Evolutionary conservation across 441 rosid genomes (phyloP).

Genomic region (Bocquillonia castaneifolia): DNA sequence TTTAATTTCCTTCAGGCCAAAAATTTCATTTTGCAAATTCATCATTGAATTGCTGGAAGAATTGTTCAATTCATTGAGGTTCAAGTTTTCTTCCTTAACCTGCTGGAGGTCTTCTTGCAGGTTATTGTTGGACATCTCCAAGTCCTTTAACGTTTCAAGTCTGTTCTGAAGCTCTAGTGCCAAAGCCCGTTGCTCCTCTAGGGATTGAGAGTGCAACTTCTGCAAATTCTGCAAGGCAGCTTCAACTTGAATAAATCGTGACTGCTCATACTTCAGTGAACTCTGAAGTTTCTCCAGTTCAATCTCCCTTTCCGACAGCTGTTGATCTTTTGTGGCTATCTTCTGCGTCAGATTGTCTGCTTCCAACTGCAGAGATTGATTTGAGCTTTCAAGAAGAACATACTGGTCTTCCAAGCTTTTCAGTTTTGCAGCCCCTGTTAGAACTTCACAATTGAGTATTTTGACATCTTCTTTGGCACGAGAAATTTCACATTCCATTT

Average conservation of each 20-base stretch:
- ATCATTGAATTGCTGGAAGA: slow-evolving; percentile 44
- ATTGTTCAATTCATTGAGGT: slow-evolving; percentile 45
- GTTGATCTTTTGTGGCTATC: slow-evolving; percentile 66
- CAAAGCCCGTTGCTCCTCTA: slow-evolving; percentile 74
- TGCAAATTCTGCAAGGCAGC: slow-evolving; percentile 54
- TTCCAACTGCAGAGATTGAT: slow-evolving; percentile 58
- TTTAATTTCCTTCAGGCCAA: slow-evolving; percentile 57
- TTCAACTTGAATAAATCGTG: slow-evolving; percentile 54
- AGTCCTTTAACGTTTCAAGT: slow-evolving; percentile 59
- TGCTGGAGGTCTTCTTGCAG: slow-evolving; percentile 49
- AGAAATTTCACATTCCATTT: slow-evolving; percentile 61
- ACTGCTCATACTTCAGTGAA: slow-evolving; percentile 53
- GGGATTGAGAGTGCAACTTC: slow-evolving; percentile 66
- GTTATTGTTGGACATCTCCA: slow-evolving; percentile 54
- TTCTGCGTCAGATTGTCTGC: slow-evolving; percentile 53
- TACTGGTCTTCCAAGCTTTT: slow-evolving; percentile 59
- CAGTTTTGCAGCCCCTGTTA: slow-evolving; percentile 50
- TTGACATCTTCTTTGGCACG: slow-evolving; percentile 52
- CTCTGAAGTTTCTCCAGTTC: slow-evolving; percentile 63
- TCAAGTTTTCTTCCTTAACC: slow-evolving; percentile 57
- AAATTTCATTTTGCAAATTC: slow-evolving; percentile 47
- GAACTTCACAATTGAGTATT: slow-evolving; percentile 57
- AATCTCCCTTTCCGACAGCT: slow-evolving; percentile 57
- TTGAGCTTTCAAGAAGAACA: slow-evolving; percentile 50
- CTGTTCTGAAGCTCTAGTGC: slow-evolving; percentile 53